phyloP scores from a whole-genome alignment of 768 basidiomycete genomes.

The Asterophora parasitica region DNA sequence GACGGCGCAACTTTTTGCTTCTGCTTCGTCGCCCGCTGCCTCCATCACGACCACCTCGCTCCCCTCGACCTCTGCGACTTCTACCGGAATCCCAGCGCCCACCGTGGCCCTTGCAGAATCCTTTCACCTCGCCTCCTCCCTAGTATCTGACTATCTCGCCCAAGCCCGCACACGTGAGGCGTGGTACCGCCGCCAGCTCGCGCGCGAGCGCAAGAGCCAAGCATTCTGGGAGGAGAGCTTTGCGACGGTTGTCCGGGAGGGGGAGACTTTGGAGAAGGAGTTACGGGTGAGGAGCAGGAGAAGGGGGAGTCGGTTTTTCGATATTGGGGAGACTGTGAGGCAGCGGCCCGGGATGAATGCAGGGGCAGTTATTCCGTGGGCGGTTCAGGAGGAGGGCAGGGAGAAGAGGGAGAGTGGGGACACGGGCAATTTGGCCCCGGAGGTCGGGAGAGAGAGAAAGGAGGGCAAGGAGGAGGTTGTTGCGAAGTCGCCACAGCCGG shows the following conservation, averaged over 20 bases:
- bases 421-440: too few relatives aligned
- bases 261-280: slow-evolving; percentile 78
- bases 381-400: slow-evolving; percentile 10
- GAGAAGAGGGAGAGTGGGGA: not conserved
- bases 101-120: too few relatives aligned
- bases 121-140: too few relatives aligned
- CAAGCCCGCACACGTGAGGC: slow-evolving; percentile 60
- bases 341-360: slow-evolving; percentile 13
- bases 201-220: slow-evolving; percentile 59
- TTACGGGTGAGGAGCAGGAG: slow-evolving; percentile 56
- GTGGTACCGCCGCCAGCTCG: slow-evolving; percentile 67
- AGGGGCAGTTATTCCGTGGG: not conserved
- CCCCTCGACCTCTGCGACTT: too few relatives aligned
- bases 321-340: slow-evolving; percentile 22
- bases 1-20: slow-evolving; percentile 57
- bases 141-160: too few relatives aligned
- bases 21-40: too few relatives aligned
- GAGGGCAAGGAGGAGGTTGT: not conserved
- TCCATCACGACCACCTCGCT: too few relatives aligned
- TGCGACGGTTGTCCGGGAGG: slow-evolving; percentile 79
- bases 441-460: too few relatives aligned
- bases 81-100: too few relatives aligned
- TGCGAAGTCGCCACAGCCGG: not conserved
- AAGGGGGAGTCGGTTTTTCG: slow-evolving; percentile 56
- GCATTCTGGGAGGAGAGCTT: slow-evolving; percentile 88